These are phyloP conservation scores for Aspergillus cavernicola DNA, from an alignment of 495 filamentous ascomycete species.

Conservation along the genomic window DNA sequence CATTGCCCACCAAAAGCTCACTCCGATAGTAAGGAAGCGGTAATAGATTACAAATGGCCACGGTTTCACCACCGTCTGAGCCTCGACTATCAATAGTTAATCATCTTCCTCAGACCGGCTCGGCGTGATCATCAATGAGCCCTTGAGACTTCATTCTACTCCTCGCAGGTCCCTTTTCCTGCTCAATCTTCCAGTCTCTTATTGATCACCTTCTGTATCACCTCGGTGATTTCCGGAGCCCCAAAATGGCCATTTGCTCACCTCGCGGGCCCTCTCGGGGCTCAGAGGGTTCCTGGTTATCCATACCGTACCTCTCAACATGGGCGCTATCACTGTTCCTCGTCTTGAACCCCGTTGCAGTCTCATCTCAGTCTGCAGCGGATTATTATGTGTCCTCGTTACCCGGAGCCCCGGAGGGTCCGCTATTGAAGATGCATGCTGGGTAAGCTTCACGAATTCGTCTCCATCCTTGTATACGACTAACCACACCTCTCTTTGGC, in stretches of 20 bases:
- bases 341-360: slow-evolving; percentile 20
- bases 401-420: slow-evolving; percentile 79
- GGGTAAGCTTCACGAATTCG: slow-evolving; percentile 57
- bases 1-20: not conserved
- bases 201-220: not conserved
- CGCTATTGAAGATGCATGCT: slow-evolving; percentile 93
- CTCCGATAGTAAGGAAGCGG: not conserved
- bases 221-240: not conserved
- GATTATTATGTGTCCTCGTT: slow-evolving; percentile 87
- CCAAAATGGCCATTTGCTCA: slow-evolving; percentile 21
- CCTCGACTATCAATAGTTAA: not conserved
- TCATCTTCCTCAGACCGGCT: slow-evolving; percentile 14
- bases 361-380: slow-evolving; percentile 57
- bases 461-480: slow-evolving; percentile 24
- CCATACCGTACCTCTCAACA: slow-evolving; percentile 19
- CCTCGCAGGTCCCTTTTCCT: slow-evolving; percentile 7
- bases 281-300: slow-evolving; percentile 7
- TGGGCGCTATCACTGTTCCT: slow-evolving; percentile 27
- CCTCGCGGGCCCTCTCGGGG: slow-evolving; percentile 15
- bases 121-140: slow-evolving; percentile 25
- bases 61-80: slow-evolving; percentile 6
- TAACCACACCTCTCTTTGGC: not conserved
- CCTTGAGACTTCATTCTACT: slow-evolving; percentile 9
- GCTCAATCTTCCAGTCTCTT: not conserved
- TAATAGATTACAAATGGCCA: slow-evolving; percentile 18